Evolutionary conservation across 805 yeast species (phyloP).

Genomic region (Wickerhamomyces chaumierensis): DNA sequence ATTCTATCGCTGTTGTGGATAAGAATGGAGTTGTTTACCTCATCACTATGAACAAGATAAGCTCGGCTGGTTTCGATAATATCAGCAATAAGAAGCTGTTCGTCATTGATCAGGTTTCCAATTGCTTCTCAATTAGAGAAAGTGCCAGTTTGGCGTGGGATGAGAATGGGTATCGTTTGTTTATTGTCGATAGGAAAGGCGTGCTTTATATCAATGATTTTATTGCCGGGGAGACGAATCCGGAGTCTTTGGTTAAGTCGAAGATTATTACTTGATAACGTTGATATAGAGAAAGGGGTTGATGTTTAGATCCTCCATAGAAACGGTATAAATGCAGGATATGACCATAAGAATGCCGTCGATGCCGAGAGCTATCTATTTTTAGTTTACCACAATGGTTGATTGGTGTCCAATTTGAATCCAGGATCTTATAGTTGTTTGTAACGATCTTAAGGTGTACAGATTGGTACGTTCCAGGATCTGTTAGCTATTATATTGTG

Average conservation of each 20-base stretch:
- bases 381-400: too few relatives aligned
- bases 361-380: too few relatives aligned
- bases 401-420: too few relatives aligned
- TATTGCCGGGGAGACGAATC: constrained; percentile 63
- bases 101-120: constrained; percentile 65
- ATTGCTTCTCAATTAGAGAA: constrained; percentile 60
- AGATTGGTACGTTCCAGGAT: too few relatives aligned
- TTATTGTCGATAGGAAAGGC: constrained; percentile 75
- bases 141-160: constrained; percentile 75
- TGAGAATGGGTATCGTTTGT: constrained; percentile 70
- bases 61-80: constrained; percentile 16
- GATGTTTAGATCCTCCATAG: too few relatives aligned
- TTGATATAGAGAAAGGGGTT: too few relatives aligned
- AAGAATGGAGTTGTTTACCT: constrained; percentile 68
- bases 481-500: too few relatives aligned
- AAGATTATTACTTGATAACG: not conserved
- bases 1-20: constrained; percentile 72
- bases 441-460: too few relatives aligned
- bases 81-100: constrained; percentile 34
- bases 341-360: too few relatives aligned
- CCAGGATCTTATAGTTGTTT: too few relatives aligned
- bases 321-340: too few relatives aligned
- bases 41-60: constrained; percentile 50
- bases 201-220: constrained; percentile 71
- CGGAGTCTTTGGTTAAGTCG: not conserved